Base-by-base conservation (phyloP, 169 alveolate genomes). In the Babesia caballi region DNA sequence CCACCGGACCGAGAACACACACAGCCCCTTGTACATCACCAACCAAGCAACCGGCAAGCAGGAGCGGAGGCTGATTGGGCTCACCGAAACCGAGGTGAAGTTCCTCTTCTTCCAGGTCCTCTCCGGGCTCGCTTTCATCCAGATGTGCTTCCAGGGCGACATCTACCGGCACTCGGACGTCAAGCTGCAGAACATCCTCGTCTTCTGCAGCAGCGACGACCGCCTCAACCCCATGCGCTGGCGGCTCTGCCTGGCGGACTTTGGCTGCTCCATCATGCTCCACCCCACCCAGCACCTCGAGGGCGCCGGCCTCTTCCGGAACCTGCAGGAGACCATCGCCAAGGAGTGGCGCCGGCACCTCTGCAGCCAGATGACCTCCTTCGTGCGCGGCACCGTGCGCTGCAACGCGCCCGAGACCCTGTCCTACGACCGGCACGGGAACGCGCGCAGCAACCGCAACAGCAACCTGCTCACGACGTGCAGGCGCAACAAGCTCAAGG, bases 131-230 rank as follows among this genome's bases (percentile, higher is more conserved):
- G 74, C 90, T 21, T 88, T 83, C 58, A 69, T 88, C 11, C 93
- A 88, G 4, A 88, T 83, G 77, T 83, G 91, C 53, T 83, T 81
- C 56, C 93, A 88, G 65, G 89, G 88, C n/a, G 76, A 88, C 54
- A 88, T 88, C 15, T 68, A 72, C 59, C 78, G 93, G 42, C 87
- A 84, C 46, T 72, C 91, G 14, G 93, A 88, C 58, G 67, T 88
- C 25, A 88, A 88, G 66, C 77, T 88, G 60, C 85, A 70, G 54
- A 88, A 88, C 60, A 75, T 88, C 27, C 77, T 88, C 40, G 93
- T 88, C 15, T 88, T 52, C 63, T 84, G 91, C 53, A 61, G 57
- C 38, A 71, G 50, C 19, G 76, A 66, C 41, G 82, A 88, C 66
- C 53, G 54, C 32, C 60, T 56, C 76, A 88, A 83, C 42, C 93